Evolutionary conservation across 805 yeast genomes (phyloP).

Genomic region (Cyberlindnera nakhonratchasimensis): DNA sequence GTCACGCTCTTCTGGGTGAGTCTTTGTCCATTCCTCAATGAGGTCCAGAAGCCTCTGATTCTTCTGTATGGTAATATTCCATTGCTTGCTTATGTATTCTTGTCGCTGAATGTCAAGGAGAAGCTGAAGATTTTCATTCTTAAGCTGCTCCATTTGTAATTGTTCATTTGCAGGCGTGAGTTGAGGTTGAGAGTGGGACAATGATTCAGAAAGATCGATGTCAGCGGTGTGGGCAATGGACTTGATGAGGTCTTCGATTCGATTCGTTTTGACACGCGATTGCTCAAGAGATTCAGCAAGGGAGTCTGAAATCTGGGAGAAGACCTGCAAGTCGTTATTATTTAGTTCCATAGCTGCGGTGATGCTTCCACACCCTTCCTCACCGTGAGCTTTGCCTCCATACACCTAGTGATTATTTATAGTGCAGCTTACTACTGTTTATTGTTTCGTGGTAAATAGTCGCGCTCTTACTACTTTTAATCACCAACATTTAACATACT

Average conservation of each 20-base stretch:
- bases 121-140: constrained; percentile 28
- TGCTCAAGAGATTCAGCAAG: constrained; percentile 13
- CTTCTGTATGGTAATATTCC: constrained; percentile 27
- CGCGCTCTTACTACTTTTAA: too few species aligned
- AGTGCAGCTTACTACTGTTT: too few species aligned
- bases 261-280: constrained; percentile 15
- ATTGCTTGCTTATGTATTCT: constrained; percentile 29
- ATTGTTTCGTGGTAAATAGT: too few species aligned
- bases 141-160: constrained; percentile 16
- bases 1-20: background rate
- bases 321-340: constrained; percentile 23
- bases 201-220: constrained; percentile 15
- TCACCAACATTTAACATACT: too few species aligned
- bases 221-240: constrained; percentile 14
- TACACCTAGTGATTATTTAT: too few species aligned
- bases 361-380: too few species aligned
- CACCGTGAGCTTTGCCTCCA: too few species aligned
- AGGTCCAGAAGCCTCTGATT: constrained; percentile 28
- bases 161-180: constrained; percentile 11
- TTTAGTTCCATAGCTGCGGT: constrained; percentile 15
- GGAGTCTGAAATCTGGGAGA: constrained; percentile 15
- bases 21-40: constrained; percentile 6
- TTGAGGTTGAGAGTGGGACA: constrained; percentile 1
- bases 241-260: constrained; percentile 19
- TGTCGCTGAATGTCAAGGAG: constrained; percentile 33